A percentile compares a stretch with the other conserved stretches of the same genome.
phyloP scores from a whole-genome alignment of 257 asterid genomes.

The Plectranthus barbatus region DNA sequence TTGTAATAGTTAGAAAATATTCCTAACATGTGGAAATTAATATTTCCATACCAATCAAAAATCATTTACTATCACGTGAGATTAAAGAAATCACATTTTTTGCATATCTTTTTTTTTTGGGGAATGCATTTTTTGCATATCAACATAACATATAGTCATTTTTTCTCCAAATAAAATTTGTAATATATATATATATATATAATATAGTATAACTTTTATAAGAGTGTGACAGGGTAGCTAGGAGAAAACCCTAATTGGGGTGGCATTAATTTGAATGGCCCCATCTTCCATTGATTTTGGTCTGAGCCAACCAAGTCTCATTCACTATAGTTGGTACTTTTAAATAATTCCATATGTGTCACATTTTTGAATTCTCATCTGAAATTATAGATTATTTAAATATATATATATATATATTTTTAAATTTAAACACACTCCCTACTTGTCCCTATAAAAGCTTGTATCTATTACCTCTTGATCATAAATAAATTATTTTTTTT shows the following conservation, averaged over 20 bases:
- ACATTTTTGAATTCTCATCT: too few species aligned
- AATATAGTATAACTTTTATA: too few species aligned
- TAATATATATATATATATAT: neutral
- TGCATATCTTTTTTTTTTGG: too few species aligned
- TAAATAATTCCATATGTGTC: neutral
- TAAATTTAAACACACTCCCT: too few species aligned
- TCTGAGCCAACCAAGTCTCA: constrained; percentile 7
- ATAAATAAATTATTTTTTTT: too few species aligned
- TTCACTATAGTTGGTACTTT: neutral
- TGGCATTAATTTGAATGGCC: neutral
- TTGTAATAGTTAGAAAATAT: neutral
- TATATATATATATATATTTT: too few species aligned
- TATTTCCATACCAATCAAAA: neutral
- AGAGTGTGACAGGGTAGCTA: too few species aligned
- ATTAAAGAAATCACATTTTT: neutral
- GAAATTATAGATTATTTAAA: too few species aligned
- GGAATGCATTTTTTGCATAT: too few species aligned
- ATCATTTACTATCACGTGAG: neutral
- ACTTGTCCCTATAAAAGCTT: too few species aligned
- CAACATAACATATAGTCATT: neutral
- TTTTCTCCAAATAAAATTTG: neutral
- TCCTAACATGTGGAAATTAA: neutral
- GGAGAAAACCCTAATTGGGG: constrained; percentile 1
- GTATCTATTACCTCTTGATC: too few species aligned
- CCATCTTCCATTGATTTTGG: neutral